Percentiles rank a stretch among this genome's conserved stretches.
Evolutionary conservation across 164 flowering plant species (phyloP).

Genomic region (Piper betle): DNA sequence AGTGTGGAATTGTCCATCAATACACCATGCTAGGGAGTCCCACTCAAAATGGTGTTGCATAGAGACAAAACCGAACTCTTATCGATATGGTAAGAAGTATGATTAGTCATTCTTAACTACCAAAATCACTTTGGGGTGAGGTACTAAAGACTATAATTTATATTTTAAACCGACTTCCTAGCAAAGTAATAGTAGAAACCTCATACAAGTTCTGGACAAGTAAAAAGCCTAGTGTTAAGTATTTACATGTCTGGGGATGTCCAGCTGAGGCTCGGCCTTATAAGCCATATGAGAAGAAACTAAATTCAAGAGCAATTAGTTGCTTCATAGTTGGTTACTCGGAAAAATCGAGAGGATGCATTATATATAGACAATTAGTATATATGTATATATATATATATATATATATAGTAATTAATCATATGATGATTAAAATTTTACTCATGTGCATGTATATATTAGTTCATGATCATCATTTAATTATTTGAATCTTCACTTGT

Average conservation of each 20-base stretch:
- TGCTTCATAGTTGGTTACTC: no score
- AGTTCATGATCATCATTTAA: no score
- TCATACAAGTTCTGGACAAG: constrained; percentile 1
- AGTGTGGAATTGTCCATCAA: neutral
- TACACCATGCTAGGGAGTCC: neutral
- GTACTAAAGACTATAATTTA: constrained; percentile 2
- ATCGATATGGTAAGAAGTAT: constrained; percentile 1
- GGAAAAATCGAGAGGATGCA: no score
- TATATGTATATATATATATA: no score
- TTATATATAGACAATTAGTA: no score
- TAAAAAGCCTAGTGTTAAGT: neutral
- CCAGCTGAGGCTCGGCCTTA: constrained; percentile 1
- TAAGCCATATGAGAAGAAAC: constrained; percentile 1
- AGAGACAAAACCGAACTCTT: constrained; percentile 3
- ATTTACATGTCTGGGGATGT: constrained; percentile 4
- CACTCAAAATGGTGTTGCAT: neutral
- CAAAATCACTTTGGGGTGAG: neutral
- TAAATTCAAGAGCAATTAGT: no score
- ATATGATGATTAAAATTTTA: no score
- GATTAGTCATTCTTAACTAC: neutral
- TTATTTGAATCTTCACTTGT: no score
- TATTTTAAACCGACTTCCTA: neutral
- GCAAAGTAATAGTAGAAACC: neutral
- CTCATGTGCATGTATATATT: no score
- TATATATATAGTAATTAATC: no score